These are phyloP conservation scores for Apiospora aurea DNA, from an alignment of 2,329 filamentous ascomycete genomes.

Conservation along the genomic window DNA sequence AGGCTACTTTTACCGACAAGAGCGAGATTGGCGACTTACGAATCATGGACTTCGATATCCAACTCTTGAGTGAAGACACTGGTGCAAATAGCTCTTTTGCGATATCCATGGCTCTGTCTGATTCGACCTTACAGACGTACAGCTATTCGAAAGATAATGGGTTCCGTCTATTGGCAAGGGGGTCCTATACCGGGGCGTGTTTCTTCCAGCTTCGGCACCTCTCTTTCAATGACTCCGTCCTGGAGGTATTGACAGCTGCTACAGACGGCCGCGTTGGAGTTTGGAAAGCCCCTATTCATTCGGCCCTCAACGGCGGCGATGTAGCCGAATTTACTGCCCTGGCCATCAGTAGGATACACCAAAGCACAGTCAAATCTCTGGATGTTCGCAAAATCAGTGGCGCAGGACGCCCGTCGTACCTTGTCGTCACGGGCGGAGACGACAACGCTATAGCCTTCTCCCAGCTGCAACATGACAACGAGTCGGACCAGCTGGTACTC, in stretches of 20 bases:
- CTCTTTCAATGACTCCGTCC: slow-evolving; percentile 32
- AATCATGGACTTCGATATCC: slow-evolving; percentile 79
- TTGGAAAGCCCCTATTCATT: slow-evolving; percentile 51
- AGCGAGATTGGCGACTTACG: slow-evolving; percentile 71
- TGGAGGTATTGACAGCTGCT: slow-evolving; percentile 69
- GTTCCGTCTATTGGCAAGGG: slow-evolving; percentile 60
- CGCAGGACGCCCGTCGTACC: slow-evolving; percentile 43
- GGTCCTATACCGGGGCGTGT: slow-evolving; percentile 75
- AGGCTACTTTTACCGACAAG: slow-evolving; percentile 60
- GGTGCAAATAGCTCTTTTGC: slow-evolving; percentile 49
- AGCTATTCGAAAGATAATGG: slow-evolving; percentile 49
- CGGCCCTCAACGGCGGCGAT: slow-evolving; percentile 5
- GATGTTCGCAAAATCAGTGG: slow-evolving; percentile 45
- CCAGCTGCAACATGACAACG: slow-evolving; percentile 34
- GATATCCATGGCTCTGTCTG: slow-evolving; percentile 80
- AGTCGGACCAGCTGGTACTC: slow-evolving; percentile 29
- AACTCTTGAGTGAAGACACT: slow-evolving; percentile 29
- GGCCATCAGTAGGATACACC: slow-evolving; percentile 66
- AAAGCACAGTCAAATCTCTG: slow-evolving; percentile 79
- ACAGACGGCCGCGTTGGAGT: slow-evolving; percentile 81
- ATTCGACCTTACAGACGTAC: slow-evolving; percentile 76
- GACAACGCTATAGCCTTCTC: slow-evolving; percentile 75
- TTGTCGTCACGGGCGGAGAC: slow-evolving; percentile 82
- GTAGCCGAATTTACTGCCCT: slow-evolving; percentile 37
- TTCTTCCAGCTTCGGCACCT: slow-evolving; percentile 70